phyloP scores from a whole-genome alignment of 495 filamentous ascomycete genomes.

The Aspergillus panamensis region DNA sequence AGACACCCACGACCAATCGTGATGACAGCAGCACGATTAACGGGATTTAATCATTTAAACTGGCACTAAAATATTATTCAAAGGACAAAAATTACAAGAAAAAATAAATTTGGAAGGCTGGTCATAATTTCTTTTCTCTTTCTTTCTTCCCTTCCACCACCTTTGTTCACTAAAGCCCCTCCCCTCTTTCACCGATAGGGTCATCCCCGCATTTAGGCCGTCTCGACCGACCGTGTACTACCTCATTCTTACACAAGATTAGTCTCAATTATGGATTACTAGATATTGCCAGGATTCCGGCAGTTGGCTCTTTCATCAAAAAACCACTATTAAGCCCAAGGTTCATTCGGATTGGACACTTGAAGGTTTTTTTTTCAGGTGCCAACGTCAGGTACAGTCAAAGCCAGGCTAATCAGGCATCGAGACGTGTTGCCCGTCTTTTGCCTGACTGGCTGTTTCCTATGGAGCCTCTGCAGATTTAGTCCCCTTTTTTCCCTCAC shows the following conservation, averaged over 20 bases:
- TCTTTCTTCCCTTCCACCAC: background rate
- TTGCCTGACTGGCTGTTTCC: background rate
- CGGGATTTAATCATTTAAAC: background rate
- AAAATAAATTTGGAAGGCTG: too few species aligned
- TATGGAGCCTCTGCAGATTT: constrained; percentile 9
- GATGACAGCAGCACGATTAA: background rate
- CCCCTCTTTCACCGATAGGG: background rate
- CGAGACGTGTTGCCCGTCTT: background rate
- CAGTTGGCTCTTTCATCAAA: background rate
- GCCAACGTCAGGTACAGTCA: constrained; percentile 8
- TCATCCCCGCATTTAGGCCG: background rate
- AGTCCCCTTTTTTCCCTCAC: background rate
- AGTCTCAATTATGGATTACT: background rate
- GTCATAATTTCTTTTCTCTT: constrained; percentile 21
- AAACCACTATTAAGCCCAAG: background rate
- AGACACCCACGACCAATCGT: constrained; percentile 21
- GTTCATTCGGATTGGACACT: background rate
- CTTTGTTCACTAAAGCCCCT: background rate
- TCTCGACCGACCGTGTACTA: background rate
- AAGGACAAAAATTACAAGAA: too few species aligned
- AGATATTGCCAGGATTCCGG: too few species aligned
- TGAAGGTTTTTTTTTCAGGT: background rate
- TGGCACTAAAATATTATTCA: background rate
- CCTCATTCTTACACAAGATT: background rate
- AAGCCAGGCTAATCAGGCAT: constrained; percentile 12